Conservation (phyloP, 2,329 filamentous ascomycete genomes). For the Tetracladium maxilliforme region DNA sequence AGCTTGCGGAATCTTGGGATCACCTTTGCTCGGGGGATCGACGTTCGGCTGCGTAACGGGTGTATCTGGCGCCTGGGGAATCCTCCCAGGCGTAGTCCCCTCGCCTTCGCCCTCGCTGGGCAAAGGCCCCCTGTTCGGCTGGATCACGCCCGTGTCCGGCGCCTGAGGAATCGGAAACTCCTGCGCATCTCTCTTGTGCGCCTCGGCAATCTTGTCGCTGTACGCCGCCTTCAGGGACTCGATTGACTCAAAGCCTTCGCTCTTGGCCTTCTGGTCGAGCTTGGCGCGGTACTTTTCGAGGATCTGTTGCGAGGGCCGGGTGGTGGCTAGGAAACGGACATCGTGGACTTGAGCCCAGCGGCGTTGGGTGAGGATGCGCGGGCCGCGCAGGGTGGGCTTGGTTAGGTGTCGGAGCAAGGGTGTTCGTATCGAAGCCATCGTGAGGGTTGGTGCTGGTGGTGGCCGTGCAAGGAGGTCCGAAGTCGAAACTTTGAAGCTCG, state of each 20-base stretch:
- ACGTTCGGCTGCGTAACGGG: too few species aligned
- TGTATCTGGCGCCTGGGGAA: too few species aligned
- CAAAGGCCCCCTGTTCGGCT: constrained; percentile 67
- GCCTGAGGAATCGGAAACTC: constrained; percentile 58
- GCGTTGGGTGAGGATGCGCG: constrained; percentile 37
- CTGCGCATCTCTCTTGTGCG: constrained; percentile 58
- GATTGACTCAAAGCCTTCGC: constrained; percentile 52
- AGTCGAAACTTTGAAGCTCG: too few species aligned
- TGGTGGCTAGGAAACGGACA: constrained; percentile 76
- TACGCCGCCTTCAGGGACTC: constrained; percentile 71
- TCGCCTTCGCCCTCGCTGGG: constrained; percentile 82
- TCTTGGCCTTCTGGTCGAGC: constrained; percentile 65
- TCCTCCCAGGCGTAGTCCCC: constrained; percentile 52
- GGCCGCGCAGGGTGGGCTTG: constrained; percentile 13
- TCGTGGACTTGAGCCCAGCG: constrained; percentile 89
- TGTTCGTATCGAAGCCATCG: constrained; percentile 33
- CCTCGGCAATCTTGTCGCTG: constrained; percentile 62
- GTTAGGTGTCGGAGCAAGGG: constrained; percentile 28
- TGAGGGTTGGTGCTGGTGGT: too few species aligned
- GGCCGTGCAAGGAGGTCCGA: constrained; percentile 1
- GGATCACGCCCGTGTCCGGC: constrained; percentile 61
- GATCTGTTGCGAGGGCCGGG: constrained; percentile 50
- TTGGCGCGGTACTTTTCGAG: constrained; percentile 80
- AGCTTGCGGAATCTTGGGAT: too few species aligned
- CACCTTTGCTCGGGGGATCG: too few species aligned